phyloP scores from a whole-genome alignment of 2,329 filamentous ascomycete genomes.

The Ceratocystis papillata region DNA sequence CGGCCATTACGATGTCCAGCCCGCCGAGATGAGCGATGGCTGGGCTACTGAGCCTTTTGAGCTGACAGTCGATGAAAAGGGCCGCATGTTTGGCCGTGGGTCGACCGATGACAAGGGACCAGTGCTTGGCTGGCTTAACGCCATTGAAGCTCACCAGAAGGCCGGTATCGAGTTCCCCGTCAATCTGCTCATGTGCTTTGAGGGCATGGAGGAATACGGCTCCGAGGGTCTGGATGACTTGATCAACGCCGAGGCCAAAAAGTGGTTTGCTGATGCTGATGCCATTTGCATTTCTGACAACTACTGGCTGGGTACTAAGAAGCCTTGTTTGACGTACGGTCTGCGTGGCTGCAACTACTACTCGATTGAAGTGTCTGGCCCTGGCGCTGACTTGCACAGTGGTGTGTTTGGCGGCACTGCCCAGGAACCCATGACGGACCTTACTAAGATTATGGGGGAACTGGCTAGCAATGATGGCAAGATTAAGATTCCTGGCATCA shows the following conservation, averaged over 20 bases:
- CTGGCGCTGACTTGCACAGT: constrained; percentile 87
- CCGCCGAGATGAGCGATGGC: constrained; percentile 81
- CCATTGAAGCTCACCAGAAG: constrained; percentile 95
- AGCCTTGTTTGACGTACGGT: constrained; percentile 94
- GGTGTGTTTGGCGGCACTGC: constrained; percentile 94
- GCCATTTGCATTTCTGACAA: constrained; percentile 98
- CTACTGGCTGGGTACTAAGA: constrained; percentile 99
- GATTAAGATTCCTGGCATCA: constrained; percentile 88
- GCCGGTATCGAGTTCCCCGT: constrained; percentile 90
- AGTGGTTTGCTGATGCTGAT: constrained; percentile 90
- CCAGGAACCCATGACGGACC: constrained; percentile 96
- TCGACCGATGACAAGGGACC: constrained; percentile 97
- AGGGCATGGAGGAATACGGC: constrained; percentile 99
- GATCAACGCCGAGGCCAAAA: constrained; percentile 80
- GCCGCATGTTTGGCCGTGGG: constrained; percentile 90
- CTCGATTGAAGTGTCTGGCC: constrained; percentile 78
- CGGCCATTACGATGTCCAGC: constrained; percentile 97
- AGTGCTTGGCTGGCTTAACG: constrained; percentile 93
- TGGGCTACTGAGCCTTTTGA: constrained; percentile 94
- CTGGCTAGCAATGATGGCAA: constrained; percentile 85
- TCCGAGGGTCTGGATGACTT: constrained; percentile 94
- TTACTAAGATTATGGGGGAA: constrained; percentile 68
- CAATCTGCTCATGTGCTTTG: constrained; percentile 98
- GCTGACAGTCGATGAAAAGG: constrained; percentile 76
- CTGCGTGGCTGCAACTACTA: constrained; percentile 98